Evolutionary conservation across 1,284 basidiomycete species (phyloP).

Genomic region (Rhodofomes roseus): DNA sequence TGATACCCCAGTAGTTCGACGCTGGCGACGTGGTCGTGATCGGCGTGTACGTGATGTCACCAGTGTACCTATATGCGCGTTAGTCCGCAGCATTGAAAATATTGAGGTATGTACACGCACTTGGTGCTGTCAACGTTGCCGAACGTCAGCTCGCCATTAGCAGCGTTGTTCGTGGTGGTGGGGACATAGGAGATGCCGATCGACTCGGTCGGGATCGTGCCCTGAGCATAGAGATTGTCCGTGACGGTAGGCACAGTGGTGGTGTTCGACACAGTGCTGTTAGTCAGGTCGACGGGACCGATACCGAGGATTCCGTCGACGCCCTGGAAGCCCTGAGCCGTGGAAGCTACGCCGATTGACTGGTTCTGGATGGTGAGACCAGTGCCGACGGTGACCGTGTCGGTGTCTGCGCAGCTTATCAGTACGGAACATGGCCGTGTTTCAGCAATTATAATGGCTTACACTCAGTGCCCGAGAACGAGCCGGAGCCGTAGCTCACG

Average conservation of each 20-base stretch:
- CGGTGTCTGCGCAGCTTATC: conserved; percentile 32
- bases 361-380: conserved; percentile 44
- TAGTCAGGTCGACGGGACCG: conserved; percentile 49
- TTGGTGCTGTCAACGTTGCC: conserved; percentile 43
- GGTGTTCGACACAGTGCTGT: conserved; percentile 27
- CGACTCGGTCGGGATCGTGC: conserved; percentile 37
- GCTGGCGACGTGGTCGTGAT: conserved; percentile 49
- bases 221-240: conserved; percentile 36
- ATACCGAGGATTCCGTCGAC: conserved; percentile 57
- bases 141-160: conserved; percentile 46
- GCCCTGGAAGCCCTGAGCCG: conserved; percentile 35
- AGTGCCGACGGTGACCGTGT: conserved; percentile 41
- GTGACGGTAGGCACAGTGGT: conserved; percentile 33
- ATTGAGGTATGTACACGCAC: conserved; percentile 13
- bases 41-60: conserved; percentile 44
- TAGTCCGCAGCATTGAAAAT: not conserved
- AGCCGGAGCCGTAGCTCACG: conserved; percentile 49
- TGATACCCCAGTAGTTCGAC: conserved; percentile 50
- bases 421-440: not conserved
- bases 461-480: conserved; percentile 50
- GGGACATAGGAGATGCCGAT: conserved; percentile 53
- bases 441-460: conserved; percentile 9
- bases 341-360: conserved; percentile 47
- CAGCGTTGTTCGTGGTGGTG: conserved; percentile 27
- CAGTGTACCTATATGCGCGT: conserved; percentile 31